These are phyloP conservation scores for Schrenkiella parvula DNA, from an alignment of 345 rosid species.

Conservation along the genomic window DNA sequence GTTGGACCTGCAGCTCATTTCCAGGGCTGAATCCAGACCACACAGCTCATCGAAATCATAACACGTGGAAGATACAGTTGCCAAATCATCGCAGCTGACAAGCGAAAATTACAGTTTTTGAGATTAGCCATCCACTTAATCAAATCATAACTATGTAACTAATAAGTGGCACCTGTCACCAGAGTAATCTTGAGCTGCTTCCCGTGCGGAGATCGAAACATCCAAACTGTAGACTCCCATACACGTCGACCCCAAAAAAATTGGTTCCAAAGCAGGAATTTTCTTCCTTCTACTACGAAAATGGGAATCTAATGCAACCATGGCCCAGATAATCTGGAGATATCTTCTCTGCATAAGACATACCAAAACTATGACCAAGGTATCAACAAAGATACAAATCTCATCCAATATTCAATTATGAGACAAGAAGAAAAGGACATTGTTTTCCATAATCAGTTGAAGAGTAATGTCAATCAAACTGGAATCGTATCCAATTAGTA, in stretches of 20 bases:
- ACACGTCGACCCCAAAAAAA: constrained; percentile 23
- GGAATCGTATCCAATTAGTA: neutral
- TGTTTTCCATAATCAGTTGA: neutral
- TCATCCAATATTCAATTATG: neutral
- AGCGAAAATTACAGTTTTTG: neutral
- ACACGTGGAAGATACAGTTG: constrained; percentile 32
- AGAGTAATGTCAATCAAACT: neutral
- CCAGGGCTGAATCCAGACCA: constrained; percentile 37
- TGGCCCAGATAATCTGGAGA: constrained; percentile 17
- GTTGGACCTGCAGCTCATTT: constrained; percentile 57
- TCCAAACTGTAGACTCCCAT: constrained; percentile 34
- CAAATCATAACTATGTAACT: neutral
- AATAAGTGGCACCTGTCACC: constrained; percentile 34
- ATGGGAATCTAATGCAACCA: constrained; percentile 52
- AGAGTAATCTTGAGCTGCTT: constrained; percentile 31
- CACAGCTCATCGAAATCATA: constrained; percentile 38
- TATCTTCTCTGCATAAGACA: constrained; percentile 16
- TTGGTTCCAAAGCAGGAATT: constrained; percentile 29
- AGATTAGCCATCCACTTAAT: neutral
- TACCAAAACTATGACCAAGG: neutral
- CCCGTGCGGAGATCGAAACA: constrained; percentile 20
- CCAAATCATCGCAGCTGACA: constrained; percentile 36
- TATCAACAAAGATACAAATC: neutral
- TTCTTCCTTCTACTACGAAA: constrained; percentile 39
- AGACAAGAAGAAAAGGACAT: neutral